Evolutionary conservation across 2,329 filamentous ascomycete genomes (phyloP).

Genomic region (Drechslera avenae): DNA sequence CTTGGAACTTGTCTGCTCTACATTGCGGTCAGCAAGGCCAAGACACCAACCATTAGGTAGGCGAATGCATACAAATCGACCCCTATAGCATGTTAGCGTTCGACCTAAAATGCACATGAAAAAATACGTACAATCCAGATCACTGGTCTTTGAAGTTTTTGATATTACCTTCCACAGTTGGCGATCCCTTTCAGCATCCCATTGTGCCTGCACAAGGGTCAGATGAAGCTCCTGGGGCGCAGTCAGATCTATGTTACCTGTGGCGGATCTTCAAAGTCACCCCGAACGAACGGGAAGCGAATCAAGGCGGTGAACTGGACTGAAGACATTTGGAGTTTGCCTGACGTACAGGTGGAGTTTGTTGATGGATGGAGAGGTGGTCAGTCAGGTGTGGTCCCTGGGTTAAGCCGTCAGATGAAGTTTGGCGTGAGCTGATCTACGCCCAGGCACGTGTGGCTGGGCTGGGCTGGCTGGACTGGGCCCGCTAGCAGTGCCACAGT

Average conservation of each 20-base stretch:
- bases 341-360: background rate
- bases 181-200: slow-evolving; percentile 86
- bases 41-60: background rate
- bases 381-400: slow-evolving; percentile 13
- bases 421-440: slow-evolving; percentile 22
- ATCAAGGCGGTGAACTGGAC: slow-evolving; percentile 75
- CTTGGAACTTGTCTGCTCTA: slow-evolving; percentile 75
- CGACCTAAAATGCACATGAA: background rate
- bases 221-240: slow-evolving; percentile 10
- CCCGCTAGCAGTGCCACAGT: slow-evolving; percentile 8
- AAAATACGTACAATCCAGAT: slow-evolving; percentile 75
- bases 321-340: slow-evolving; percentile 28
- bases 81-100: slow-evolving; percentile 58
- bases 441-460: background rate
- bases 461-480: background rate
- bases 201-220: slow-evolving; percentile 69
- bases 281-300: slow-evolving; percentile 84
- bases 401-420: slow-evolving; percentile 12
- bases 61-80: slow-evolving; percentile 67
- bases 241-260: slow-evolving; percentile 61
- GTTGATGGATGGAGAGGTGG: slow-evolving; percentile 7
- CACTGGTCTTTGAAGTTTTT: slow-evolving; percentile 73
- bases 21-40: slow-evolving; percentile 8
- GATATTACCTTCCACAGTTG: slow-evolving; percentile 90
- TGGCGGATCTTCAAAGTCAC: slow-evolving; percentile 87